Conservation (phyloP, 2,329 filamentous ascomycete genomes). For the Apiospora sp. region DNA sequence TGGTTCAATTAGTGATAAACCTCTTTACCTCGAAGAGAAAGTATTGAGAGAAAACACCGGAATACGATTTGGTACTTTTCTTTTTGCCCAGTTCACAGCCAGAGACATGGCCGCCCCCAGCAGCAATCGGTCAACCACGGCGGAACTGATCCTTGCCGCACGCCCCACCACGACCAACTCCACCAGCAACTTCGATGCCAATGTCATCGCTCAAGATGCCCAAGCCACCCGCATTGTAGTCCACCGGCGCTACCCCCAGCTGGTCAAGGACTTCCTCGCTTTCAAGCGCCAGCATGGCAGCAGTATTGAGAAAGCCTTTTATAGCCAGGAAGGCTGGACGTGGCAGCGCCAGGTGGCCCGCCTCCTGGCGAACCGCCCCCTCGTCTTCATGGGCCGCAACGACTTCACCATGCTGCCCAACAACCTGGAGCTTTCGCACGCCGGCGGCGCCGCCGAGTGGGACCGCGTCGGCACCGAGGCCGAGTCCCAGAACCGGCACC, state of each 20-base stretch:
- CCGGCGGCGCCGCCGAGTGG: slow-evolving; percentile 33
- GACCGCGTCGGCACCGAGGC: slow-evolving; percentile 38
- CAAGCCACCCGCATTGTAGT: slow-evolving; percentile 39
- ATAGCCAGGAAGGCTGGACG: slow-evolving; percentile 30
- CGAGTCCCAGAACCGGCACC: slow-evolving; percentile 29
- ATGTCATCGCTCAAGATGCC: slow-evolving; percentile 34
- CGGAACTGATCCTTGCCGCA: neutral
- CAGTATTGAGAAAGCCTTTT: slow-evolving; percentile 32
- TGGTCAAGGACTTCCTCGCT: slow-evolving; percentile 38
- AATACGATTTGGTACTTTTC: neutral
- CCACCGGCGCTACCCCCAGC: slow-evolving; percentile 35
- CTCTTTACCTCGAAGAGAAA: neutral
- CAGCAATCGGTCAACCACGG: slow-evolving; percentile 4
- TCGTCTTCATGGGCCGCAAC: slow-evolving; percentile 33
- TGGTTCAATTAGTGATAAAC: neutral
- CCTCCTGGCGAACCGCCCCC: slow-evolving; percentile 37
- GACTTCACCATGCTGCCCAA: slow-evolving; percentile 38
- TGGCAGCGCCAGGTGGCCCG: slow-evolving; percentile 36
- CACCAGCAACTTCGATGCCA: slow-evolving; percentile 31
- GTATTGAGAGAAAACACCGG: neutral
- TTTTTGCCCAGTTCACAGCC: neutral
- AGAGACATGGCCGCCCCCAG: neutral
- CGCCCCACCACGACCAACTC: slow-evolving; percentile 20
- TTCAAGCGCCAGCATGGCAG: slow-evolving; percentile 39
- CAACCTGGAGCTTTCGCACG: slow-evolving; percentile 23